Base-by-base conservation (phyloP, 768 basidiomycete genomes). In the Russula emetica region DNA sequence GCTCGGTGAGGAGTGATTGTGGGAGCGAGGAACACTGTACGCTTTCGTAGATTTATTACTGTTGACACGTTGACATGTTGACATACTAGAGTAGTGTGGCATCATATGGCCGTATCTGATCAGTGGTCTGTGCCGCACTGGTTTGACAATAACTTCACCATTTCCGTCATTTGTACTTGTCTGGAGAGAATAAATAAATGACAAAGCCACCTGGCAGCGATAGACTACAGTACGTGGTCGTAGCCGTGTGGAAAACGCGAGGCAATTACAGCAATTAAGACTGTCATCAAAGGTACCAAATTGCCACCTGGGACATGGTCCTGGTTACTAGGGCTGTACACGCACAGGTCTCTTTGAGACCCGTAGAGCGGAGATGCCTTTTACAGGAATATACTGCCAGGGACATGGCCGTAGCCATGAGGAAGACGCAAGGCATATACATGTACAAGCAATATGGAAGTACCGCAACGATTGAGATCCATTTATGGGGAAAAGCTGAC, bases 1-100 rank as follows among this genome's bases (percentile, higher is more conserved):
- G 58, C 79, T 76, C 1, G 50, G 76, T 6, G 80, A 80, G 55
- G 72, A 71, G 42, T 70, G 75, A 42, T 71, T 24, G 7, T 22
- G 32, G 56, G 28, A 36, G 47, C 24, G 6, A 18, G 36, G 4
- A 6, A 20, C 40, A 36, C 20, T 11, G 32, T 54, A 24, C 52
- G 52, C 14, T 50, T 50, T 11, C 14, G 5, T 58, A 47, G 56
- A 47, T 58, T 38, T 30, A 58, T 18, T 32, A 32, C 44, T 47
- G 20, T 59, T 63, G 49, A 47, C 44, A 22, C 36, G 51, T 44
- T 45, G n/a, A 47, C 44, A 22, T 45, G 51, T 44, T 45, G 44
- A 45, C 10, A 10, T 45, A 45, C 44, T 45, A 22, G n/a, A 45
- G n/a, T 45, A 22, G 44, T 8, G 44, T 45, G 44, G 44, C 10